Evolutionary conservation across 441 rosid genomes (phyloP), one percentile per base, ranked within the genome.

Genomic region (Gossypium davidsonii): DNA sequence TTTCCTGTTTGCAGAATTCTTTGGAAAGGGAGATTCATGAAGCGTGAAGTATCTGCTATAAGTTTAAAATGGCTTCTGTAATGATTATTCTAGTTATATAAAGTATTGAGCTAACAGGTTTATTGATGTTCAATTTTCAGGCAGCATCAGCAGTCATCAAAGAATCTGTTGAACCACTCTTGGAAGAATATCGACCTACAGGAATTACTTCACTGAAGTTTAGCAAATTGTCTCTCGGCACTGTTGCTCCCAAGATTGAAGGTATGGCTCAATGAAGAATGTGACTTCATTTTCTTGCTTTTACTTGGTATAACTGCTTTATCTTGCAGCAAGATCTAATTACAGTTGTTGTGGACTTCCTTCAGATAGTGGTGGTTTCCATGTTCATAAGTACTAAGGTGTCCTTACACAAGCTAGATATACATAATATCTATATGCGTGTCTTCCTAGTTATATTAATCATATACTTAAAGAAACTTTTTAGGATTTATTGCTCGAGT

Each of bases 231-330:
- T 84, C 93, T 62, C 87, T 94, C 31, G 98, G 98, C 77, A 92
- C 80, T 23, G 97, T 94, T 73, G 88, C 97, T 71, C 98, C 98
- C 49, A 94, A 92, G 83, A 89, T 94, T 83, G 98, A 92, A 91
- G 97, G 94, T 88, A 77, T 66, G 59, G 52, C 48, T 73, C n/a
- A 20, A 49, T 53, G 44, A 53, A 9, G 9, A 46, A 69, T 70
- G 25, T 42, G 10, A 18, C 37, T 9, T 57, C 25, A 3, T 68
- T 10, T 10, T 60, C 3, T 20, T 9, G 10, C 44, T 51, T 17
- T 67, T 72, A 31, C 42, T 20, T n/a, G 23, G 71, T 73, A 59
- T 57, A 58, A 28, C 65, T 64, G 53, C 57, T 52, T 14, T 31
- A 52, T 60, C 52, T 62, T 62, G 6, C 37, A 48, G 37, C 26